phyloP scores from a whole-genome alignment of 1,284 basidiomycete species.

The Malassezia cuniculi region DNA sequence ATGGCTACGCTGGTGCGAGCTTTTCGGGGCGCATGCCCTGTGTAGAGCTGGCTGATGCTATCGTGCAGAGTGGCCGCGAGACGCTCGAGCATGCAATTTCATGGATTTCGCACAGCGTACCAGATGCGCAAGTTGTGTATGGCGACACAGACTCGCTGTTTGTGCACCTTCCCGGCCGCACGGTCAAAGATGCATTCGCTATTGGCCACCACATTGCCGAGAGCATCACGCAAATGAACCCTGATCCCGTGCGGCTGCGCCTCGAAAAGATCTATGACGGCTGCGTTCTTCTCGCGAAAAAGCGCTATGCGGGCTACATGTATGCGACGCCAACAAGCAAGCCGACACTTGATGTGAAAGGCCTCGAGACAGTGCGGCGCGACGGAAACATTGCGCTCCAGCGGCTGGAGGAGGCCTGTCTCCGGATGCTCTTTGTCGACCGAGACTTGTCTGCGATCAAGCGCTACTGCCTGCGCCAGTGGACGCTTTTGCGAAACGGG shows the following conservation, averaged over 20 bases:
- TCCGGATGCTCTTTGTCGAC: slow-evolving; percentile 61
- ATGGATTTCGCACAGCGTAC: slow-evolving; percentile 64
- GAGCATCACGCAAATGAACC: slow-evolving; percentile 70
- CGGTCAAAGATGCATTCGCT: slow-evolving; percentile 80
- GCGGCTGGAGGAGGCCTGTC: slow-evolving; percentile 38
- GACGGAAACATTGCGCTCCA: slow-evolving; percentile 50
- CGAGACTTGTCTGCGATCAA: slow-evolving; percentile 81
- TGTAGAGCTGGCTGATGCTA: slow-evolving; percentile 92
- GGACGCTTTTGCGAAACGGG: slow-evolving; percentile 71
- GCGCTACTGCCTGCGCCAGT: slow-evolving; percentile 70
- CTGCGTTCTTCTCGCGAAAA: slow-evolving; percentile 85
- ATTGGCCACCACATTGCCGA: slow-evolving; percentile 87
- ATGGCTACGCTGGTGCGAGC: slow-evolving; percentile 84
- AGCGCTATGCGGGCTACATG: slow-evolving; percentile 90
- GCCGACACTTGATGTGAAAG: slow-evolving; percentile 86
- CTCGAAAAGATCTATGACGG: slow-evolving; percentile 97
- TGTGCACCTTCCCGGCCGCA: slow-evolving; percentile 71
- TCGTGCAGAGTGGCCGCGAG: slow-evolving; percentile 88
- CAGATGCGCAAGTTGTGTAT: slow-evolving; percentile 86
- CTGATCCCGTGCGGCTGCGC: slow-evolving; percentile 81
- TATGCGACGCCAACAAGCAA: slow-evolving; percentile 74
- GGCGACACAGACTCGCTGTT: slow-evolving; percentile 98
- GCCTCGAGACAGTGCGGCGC: slow-evolving; percentile 86
- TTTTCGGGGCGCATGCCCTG: slow-evolving; percentile 96
- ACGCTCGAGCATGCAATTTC: slow-evolving; percentile 88